These are phyloP conservation scores for Chaetomidium leptoderma DNA, from an alignment of 495 filamentous ascomycete species.

Conservation along the genomic window DNA sequence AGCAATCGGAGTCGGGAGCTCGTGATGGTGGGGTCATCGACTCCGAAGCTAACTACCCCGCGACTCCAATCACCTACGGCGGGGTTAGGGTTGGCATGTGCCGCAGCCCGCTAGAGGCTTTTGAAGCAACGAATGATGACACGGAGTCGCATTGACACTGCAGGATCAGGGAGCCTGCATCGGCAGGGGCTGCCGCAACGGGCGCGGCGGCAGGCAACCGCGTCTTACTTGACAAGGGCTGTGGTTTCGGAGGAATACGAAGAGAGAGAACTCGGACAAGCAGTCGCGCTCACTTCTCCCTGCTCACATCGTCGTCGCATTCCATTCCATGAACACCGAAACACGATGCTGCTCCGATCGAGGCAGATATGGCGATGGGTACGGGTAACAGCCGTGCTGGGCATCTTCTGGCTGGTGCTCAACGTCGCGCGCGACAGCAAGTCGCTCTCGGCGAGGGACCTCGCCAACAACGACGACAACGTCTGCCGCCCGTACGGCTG, in stretches of 20 bases:
- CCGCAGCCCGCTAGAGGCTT: no score
- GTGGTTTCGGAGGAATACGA: no score
- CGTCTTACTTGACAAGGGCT: no score
- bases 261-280: no score
- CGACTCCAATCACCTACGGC: neutral
- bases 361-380: constrained; percentile 15
- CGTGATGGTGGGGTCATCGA: neutral
- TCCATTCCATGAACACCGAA: neutral
- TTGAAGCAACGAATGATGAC: no score
- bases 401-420: constrained; percentile 15
- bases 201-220: no score
- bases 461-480: constrained; percentile 3
- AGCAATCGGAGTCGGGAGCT: neutral
- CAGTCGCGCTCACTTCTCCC: no score
- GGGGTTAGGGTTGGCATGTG: no score
- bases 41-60: neutral
- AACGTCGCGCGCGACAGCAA: neutral
- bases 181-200: no score
- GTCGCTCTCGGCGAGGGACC: neutral
- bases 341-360: constrained; percentile 9
- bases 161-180: no score
- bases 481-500: constrained; percentile 44
- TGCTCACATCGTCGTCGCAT: neutral
- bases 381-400: constrained; percentile 7
- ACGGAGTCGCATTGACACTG: no score